Conservation (phyloP, 2,329 filamentous ascomycete genomes). For the Malbranchea zuffiana region DNA sequence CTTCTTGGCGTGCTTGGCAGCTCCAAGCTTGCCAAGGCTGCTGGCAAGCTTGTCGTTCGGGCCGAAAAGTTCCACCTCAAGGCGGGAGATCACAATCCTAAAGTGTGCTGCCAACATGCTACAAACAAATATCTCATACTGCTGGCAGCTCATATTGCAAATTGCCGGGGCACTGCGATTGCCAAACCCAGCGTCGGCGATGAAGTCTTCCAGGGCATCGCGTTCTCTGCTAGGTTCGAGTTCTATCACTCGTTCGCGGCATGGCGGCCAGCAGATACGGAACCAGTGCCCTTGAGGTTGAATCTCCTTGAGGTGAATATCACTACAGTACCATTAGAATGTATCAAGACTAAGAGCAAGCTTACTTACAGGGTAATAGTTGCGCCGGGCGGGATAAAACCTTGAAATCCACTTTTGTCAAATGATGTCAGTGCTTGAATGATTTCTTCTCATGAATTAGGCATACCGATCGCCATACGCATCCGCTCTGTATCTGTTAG, state of each 20-base stretch:
- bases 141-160: not conserved
- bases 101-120: not conserved
- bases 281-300: too few species aligned
- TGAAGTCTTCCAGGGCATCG: too few species aligned
- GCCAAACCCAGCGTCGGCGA: too few species aligned
- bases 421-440: not conserved
- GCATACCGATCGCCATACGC: not conserved
- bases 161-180: too few species aligned
- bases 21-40: not conserved
- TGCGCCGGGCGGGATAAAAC: not conserved
- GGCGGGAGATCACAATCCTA: conserved; percentile 1
- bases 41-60: not conserved
- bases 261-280: too few species aligned
- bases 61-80: not conserved
- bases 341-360: not conserved
- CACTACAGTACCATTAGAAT: conserved; percentile 1
- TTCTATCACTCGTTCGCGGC: too few species aligned
- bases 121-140: not conserved
- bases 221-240: too few species aligned
- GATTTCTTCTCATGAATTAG: not conserved
- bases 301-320: conserved; percentile 2
- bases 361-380: conserved; percentile 3
- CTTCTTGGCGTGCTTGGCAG: not conserved
- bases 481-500: conserved; percentile 3
- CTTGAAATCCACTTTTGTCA: not conserved